These are phyloP conservation scores for Poronia punctata DNA, from an alignment of 495 filamentous ascomycete species.

Conservation along the genomic window DNA sequence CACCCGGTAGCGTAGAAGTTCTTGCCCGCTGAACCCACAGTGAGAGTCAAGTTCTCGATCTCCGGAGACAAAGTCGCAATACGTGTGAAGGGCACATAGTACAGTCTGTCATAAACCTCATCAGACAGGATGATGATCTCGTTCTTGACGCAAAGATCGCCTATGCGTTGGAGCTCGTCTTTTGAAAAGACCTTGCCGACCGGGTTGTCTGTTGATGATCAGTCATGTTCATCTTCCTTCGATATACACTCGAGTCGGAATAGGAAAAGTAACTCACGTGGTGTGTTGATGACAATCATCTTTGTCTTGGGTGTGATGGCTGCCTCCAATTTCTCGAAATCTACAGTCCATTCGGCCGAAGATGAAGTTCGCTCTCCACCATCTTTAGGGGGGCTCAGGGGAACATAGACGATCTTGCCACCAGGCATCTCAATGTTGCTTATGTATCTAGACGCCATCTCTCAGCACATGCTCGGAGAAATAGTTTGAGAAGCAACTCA, in stretches of 20 bases:
- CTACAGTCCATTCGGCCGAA: conserved; percentile 79
- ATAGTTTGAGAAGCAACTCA: too few relatives aligned
- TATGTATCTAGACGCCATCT: conserved; percentile 58
- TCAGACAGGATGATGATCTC: conserved; percentile 94
- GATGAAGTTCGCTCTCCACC: conserved; percentile 72
- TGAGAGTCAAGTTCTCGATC: conserved; percentile 78
- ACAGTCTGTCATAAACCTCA: conserved; percentile 93
- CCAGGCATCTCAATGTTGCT: conserved; percentile 97
- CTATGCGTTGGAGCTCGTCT: conserved; percentile 77
- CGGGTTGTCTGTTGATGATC: conserved; percentile 63
- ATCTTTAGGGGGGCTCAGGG: conserved; percentile 82
- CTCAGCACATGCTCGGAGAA: neutral
- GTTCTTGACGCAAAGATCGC: conserved; percentile 83
- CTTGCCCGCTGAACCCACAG: conserved; percentile 92
- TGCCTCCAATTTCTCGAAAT: conserved; percentile 74
- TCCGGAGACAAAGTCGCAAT: conserved; percentile 84
- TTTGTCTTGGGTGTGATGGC: conserved; percentile 82
- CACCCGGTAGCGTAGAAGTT: conserved; percentile 97
- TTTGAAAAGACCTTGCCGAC: conserved; percentile 90
- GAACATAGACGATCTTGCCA: conserved; percentile 87
- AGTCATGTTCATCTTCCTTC: conserved; percentile 9
- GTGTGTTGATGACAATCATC: conserved; percentile 85
- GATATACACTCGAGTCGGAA: too few relatives aligned
- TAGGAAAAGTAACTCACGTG: conserved; percentile 27
- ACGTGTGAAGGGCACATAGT: conserved; percentile 89